phyloP scores from a whole-genome alignment of 441 rosid genomes.

The Jatropha multifida region DNA sequence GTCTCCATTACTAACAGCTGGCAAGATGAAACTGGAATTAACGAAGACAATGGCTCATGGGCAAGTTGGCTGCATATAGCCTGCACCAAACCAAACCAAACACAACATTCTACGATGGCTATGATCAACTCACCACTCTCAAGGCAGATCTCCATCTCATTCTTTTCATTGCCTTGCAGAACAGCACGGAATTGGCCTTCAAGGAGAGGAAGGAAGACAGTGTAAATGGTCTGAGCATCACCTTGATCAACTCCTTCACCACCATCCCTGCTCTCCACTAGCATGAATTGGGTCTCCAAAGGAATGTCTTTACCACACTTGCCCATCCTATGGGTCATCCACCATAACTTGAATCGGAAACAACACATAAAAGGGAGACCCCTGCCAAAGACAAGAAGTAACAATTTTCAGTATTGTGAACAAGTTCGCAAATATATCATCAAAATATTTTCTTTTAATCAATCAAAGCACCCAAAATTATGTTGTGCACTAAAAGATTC shows the following conservation, averaged over 20 bases:
- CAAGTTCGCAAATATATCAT: neutral
- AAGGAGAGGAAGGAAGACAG: slow-evolving; percentile 88
- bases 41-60: slow-evolving; percentile 13
- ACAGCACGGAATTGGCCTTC: slow-evolving; percentile 97
- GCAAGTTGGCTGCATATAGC: slow-evolving; percentile 19
- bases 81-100: slow-evolving; percentile 12
- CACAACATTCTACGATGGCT: slow-evolving; percentile 22
- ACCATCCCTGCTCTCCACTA: slow-evolving; percentile 71
- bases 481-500: neutral
- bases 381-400: slow-evolving; percentile 38
- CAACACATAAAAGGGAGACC: slow-evolving; percentile 75
- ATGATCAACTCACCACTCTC: slow-evolving; percentile 83
- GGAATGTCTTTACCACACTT: slow-evolving; percentile 82
- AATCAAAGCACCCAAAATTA: neutral
- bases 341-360: slow-evolving; percentile 96
- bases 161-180: slow-evolving; percentile 83
- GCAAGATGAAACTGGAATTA: neutral
- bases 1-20: slow-evolving; percentile 13
- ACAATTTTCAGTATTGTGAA: neutral
- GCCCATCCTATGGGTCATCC: slow-evolving; percentile 99
- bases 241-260: slow-evolving; percentile 49
- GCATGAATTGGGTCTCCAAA: slow-evolving; percentile 93
- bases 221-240: slow-evolving; percentile 65
- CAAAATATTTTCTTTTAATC: neutral
- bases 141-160: slow-evolving; percentile 85